Base-by-base conservation (phyloP, 352 stramenopile species). In the Peronospora destructor region DNA sequence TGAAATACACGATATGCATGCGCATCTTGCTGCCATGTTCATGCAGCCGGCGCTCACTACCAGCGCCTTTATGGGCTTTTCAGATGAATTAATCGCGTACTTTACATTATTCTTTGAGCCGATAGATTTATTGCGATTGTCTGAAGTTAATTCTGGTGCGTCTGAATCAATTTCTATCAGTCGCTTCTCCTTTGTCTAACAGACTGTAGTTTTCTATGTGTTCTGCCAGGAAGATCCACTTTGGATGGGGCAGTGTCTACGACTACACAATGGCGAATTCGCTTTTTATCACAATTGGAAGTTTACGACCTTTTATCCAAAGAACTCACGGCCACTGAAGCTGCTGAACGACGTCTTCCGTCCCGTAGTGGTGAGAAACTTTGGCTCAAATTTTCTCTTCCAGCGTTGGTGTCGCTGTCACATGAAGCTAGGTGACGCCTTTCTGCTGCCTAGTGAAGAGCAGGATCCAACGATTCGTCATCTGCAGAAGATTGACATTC, bases 381-480 rank as follows among this genome's bases (percentile, higher is more conserved):
- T 94, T 47, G 61, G 61, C 16, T 94, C 83, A 4, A 76, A 91
- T 44, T 94, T 94, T 37, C 47, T 94, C 19, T 90, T 90, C 42
- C 73, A 78, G n/a, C 81, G 83, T n/a, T 94, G 83, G 77, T 88
- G 59, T 42, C 78, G 83, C 42, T 73, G 75, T 38, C 75, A 91
- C 62, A 91, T 94, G 76, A 46, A 72, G 28, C 61, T 94, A 40
- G 62, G 66, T 2, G 53, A 82, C 19, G 34, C 59, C 3, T 91
- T 81, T 44, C 12, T 73, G 35, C 59, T 80, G 45, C 69, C 64
- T 0, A 55, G 62, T 14, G 65, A 71, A 5, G 49, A 68, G 19
- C 52, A 71, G 35, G 72, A 85, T 40, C 55, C 73, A 13, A 68
- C 61, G 17, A 57, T 75, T n/a, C 68, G 66, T 19, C 68, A 59